Conservation (phyloP, 495 filamentous ascomycete species). For the Tuber umbilicatum region DNA sequence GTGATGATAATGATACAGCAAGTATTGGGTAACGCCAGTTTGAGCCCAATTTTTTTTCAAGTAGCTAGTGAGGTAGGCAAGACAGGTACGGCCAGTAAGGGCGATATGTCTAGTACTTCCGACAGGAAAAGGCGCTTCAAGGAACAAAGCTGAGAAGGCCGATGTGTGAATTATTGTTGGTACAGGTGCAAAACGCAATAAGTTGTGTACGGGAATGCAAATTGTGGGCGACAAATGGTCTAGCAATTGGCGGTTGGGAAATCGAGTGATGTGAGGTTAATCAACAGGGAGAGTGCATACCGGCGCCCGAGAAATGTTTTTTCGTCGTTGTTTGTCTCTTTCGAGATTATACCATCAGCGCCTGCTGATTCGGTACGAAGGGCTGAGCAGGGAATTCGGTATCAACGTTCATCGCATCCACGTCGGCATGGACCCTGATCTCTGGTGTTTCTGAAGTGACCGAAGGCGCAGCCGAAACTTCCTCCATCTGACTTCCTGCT, state of each 20-base stretch:
- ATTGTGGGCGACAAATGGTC: not conserved
- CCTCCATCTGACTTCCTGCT: constrained; percentile 22
- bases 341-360: not conserved
- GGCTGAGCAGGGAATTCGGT: not conserved
- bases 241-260: not conserved
- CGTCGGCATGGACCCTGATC: constrained; percentile 32
- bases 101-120: not conserved
- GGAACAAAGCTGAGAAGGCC: constrained; percentile 1
- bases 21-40: not conserved
- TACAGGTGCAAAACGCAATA: not conserved
- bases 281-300: not conserved
- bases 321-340: not conserved
- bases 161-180: constrained; percentile 11
- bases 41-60: not conserved
- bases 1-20: not conserved
- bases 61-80: not conserved
- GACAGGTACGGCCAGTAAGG: not conserved
- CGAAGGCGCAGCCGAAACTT: constrained; percentile 33
- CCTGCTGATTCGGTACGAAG: constrained; percentile 1
- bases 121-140: not conserved
- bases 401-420: constrained; percentile 34
- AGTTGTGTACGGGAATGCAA: not conserved
- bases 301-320: not conserved
- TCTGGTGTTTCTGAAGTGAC: constrained; percentile 37
- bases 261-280: not conserved